Evolutionary conservation across 164 flowering plant genomes (phyloP).

Genomic region (Tetracentron sinense): DNA sequence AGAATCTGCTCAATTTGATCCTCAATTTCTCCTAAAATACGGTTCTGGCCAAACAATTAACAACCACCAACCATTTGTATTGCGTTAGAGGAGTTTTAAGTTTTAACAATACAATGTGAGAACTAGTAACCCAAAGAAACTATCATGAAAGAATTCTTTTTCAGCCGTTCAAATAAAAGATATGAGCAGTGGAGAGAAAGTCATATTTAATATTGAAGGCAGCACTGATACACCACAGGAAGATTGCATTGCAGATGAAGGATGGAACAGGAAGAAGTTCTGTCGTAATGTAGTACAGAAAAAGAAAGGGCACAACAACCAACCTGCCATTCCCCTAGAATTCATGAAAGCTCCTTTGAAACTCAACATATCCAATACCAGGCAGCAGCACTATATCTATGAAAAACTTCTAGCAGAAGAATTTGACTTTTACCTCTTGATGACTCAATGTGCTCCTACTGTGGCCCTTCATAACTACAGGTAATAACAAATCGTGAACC

Average conservation of each 20-base stretch:
- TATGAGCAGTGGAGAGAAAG: background rate
- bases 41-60: slow-evolving; percentile 51
- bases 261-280: background rate
- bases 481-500: slow-evolving; percentile 67
- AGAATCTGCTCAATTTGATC: slow-evolving; percentile 84
- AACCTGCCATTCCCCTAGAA: background rate
- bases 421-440: slow-evolving; percentile 66
- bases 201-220: background rate
- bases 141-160: background rate
- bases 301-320: background rate
- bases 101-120: background rate
- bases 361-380: background rate
- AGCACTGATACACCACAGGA: background rate
- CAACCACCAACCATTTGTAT: slow-evolving; percentile 4
- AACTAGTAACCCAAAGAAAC: background rate
- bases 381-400: background rate
- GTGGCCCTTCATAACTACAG: slow-evolving; percentile 72
- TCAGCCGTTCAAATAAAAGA: background rate
- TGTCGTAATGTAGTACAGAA: background rate
- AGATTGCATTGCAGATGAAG: background rate
- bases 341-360: background rate
- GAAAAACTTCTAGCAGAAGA: background rate
- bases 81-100: slow-evolving; percentile 1
- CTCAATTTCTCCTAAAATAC: slow-evolving; percentile 77
- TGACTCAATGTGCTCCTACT: slow-evolving; percentile 71